These are phyloP conservation scores for Debaryomyces sp. DNA, from an alignment of 1,139 yeast genomes.

Conservation along the genomic window DNA sequence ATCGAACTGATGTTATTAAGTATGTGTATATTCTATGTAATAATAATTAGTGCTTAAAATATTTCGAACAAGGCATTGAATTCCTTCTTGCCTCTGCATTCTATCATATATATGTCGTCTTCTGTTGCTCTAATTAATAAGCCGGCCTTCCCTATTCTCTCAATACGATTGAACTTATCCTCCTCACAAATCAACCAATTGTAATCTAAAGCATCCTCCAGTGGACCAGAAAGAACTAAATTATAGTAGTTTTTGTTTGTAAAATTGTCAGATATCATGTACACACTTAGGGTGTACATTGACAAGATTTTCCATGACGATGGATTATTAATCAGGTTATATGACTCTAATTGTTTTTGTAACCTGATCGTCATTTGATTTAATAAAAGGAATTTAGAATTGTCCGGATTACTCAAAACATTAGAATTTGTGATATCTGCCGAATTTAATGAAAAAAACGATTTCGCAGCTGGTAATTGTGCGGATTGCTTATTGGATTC, in stretches of 20 bases:
- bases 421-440: slow-evolving; percentile 22
- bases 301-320: slow-evolving; percentile 49
- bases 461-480: slow-evolving; percentile 1
- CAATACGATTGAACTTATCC: slow-evolving; percentile 32
- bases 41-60: background rate
- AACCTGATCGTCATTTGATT: slow-evolving; percentile 40
- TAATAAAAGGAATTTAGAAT: slow-evolving; percentile 23
- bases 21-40: background rate
- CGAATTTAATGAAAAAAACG: slow-evolving; percentile 16
- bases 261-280: slow-evolving; percentile 29
- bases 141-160: slow-evolving; percentile 50
- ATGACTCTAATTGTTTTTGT: slow-evolving; percentile 39
- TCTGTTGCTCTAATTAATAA: slow-evolving; percentile 37
- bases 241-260: slow-evolving; percentile 33
- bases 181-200: slow-evolving; percentile 42
- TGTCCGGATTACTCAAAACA: slow-evolving; percentile 28
- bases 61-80: slow-evolving; percentile 23
- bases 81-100: slow-evolving; percentile 50
- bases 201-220: slow-evolving; percentile 18
- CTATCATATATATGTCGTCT: slow-evolving; percentile 44
- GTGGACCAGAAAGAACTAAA: slow-evolving; percentile 25
- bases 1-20: background rate
- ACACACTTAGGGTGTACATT: slow-evolving; percentile 39
- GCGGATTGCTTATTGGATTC: background rate
- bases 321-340: slow-evolving; percentile 33